Percentiles rank a stretch among this genome's conserved stretches.
phyloP scores from a whole-genome alignment of 2,329 filamentous ascomycete species.

The Trichoderma polysporum region DNA sequence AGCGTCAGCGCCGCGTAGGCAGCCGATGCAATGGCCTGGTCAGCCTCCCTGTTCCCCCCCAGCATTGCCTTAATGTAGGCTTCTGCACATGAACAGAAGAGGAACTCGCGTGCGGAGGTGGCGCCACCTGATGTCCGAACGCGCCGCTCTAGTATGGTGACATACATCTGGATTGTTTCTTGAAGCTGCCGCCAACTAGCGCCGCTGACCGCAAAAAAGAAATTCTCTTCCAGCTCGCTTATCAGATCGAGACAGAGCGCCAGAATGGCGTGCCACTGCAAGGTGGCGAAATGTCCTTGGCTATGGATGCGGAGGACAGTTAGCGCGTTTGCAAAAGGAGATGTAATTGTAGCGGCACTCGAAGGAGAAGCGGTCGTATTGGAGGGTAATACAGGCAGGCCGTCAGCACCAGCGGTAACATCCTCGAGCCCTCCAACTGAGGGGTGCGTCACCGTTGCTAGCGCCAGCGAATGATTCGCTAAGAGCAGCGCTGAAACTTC shows the following conservation, averaged over 20 bases:
- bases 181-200: neutral
- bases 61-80: constrained; percentile 1
- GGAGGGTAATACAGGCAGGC: neutral
- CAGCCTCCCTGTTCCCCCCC: neutral
- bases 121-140: neutral
- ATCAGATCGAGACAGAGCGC: neutral
- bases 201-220: neutral
- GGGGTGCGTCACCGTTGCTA: neutral
- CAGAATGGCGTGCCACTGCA: neutral
- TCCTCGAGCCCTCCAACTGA: neutral
- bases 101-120: neutral
- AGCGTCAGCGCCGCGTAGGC: neutral
- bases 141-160: neutral
- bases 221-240: neutral
- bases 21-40: neutral
- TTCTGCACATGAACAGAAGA: neutral
- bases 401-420: neutral
- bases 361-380: neutral
- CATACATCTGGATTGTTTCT: neutral
- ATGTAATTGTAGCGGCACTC: neutral
- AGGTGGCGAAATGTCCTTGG: neutral
- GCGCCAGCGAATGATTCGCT: neutral
- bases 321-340: neutral
- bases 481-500: neutral
- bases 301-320: neutral